A percentile compares a stretch with the other conserved stretches of the same genome.
These are phyloP conservation scores for Dalbergia cochinchinensis DNA, from an alignment of 306 rosid species.

Conservation along the genomic window DNA sequence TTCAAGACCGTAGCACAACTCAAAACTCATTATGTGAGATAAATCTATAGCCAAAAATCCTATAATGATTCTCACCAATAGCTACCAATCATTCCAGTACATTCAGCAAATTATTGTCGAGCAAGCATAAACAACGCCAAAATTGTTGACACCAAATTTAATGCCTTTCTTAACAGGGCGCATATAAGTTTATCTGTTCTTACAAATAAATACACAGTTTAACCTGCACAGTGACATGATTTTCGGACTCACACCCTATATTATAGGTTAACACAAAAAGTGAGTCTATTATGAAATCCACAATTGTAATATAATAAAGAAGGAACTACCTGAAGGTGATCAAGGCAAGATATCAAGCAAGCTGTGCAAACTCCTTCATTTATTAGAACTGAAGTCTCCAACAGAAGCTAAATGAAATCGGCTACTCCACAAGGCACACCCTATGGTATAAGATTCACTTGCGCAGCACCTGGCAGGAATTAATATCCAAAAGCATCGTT, in stretches of 20 bases:
- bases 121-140: conserved; percentile 5
- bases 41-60: conserved; percentile 26
- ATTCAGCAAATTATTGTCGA: neutral
- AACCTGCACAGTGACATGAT: conserved; percentile 27
- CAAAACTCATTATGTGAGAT: conserved; percentile 3
- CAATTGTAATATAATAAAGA: conserved; percentile 1
- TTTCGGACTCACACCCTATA: conserved; percentile 12
- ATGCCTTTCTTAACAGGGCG: conserved; percentile 17
- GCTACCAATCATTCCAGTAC: conserved; percentile 14
- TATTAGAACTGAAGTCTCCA: conserved; percentile 9
- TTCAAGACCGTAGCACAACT: neutral
- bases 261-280: conserved; percentile 9
- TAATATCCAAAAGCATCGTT: conserved; percentile 19
- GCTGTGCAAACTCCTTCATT: conserved; percentile 74
- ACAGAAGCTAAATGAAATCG: conserved; percentile 24
- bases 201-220: conserved; percentile 16
- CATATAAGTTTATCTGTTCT: conserved; percentile 25
- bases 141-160: conserved; percentile 6
- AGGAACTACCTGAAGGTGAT: conserved; percentile 73
- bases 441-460: conserved; percentile 30
- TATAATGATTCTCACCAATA: conserved; percentile 18
- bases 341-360: conserved; percentile 68
- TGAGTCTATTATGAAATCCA: conserved; percentile 3
- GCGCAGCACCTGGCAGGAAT: conserved; percentile 25
- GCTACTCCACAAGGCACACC: neutral